Base-by-base conservation (phyloP, 805 yeast species). In the Phaffomyces opuntiae region DNA sequence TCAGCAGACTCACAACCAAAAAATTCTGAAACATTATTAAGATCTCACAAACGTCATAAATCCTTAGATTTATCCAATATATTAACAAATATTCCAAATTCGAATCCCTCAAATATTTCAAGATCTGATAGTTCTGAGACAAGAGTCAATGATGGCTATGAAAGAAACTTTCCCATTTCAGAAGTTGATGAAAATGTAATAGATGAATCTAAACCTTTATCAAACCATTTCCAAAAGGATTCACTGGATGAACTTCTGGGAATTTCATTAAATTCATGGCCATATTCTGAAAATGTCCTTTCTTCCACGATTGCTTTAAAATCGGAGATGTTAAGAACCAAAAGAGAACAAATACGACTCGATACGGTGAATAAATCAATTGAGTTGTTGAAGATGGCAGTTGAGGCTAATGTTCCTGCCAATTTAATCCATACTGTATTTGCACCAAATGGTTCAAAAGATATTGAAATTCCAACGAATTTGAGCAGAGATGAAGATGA, bases 281-380 rank as follows among this genome's bases (percentile, higher is more conserved):
- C 72, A 6, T 69, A 65, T 49, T 62, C 63, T n/a, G 55, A 60
- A n/a, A 65, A 66, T 9, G 60, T 72, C 0, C 51, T 71, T 12
- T 49, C 59, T 13, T 65, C 68, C 21, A 56, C 68, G 5, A 53
- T 72, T 12, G 47, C 51, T 17, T 56, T 65, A 36, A 68, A 65
- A 47, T 56, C 63, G 4, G 75, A 70, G 43, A 69, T 69, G 48
- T 74, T 70, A 48, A 58, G 56, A 33, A 68, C 74, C 3, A 67
- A 59, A 47, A 70, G 65, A 43, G 70, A 68, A 39, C 43, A 58
- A 16, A 47, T 63, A 17, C 65, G 59, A 48, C 54, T 61, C 24
- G 61, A 61, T 16, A 54, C 61, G 14, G 57, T 66, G 6, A 52
- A 59, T 3, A 57, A 64, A 4, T 59, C 70, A 0, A 48, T 69